phyloP scores from a whole-genome alignment of 106 monocot genomes.

The Xerophyta viscosa region DNA sequence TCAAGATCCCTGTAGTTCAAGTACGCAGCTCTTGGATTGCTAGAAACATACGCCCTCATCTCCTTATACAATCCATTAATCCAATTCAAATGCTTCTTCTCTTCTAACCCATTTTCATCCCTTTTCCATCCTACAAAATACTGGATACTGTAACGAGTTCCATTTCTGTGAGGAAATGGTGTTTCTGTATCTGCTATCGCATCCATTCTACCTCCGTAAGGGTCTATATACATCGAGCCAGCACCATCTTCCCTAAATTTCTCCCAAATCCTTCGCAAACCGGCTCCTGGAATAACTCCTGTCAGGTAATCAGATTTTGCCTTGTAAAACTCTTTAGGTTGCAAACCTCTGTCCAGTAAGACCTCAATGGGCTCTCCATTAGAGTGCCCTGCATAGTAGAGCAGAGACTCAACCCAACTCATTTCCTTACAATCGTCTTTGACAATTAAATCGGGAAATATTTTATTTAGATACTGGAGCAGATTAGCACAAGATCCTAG shows the following conservation, averaged over 20 bases:
- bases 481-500: conserved; percentile 9
- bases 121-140: conserved; percentile 15
- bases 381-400: neutral
- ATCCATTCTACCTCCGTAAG: conserved; percentile 15
- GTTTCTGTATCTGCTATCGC: conserved; percentile 3
- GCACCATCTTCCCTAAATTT: conserved; percentile 1
- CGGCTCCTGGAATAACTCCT: neutral
- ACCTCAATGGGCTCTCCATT: conserved; percentile 6
- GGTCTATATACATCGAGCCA: conserved; percentile 2
- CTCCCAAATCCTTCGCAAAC: conserved; percentile 4
- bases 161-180: conserved; percentile 32
- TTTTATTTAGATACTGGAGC: neutral
- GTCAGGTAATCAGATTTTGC: conserved; percentile 23
- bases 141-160: conserved; percentile 21
- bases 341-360: conserved; percentile 3
- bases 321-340: conserved; percentile 4
- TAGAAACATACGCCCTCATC: conserved; percentile 21
- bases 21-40: conserved; percentile 19
- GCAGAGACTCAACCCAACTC: conserved; percentile 14
- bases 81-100: conserved; percentile 7
- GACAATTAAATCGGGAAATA: conserved; percentile 15
- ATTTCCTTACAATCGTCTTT: conserved; percentile 16
- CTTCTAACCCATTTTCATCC: neutral
- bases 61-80: conserved; percentile 7
- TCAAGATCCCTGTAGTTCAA: conserved; percentile 26